Evolutionary conservation across 306 rosid species (phyloP), one percentile per base, ranked within the genome.

Genomic region (Malus domestica): DNA sequence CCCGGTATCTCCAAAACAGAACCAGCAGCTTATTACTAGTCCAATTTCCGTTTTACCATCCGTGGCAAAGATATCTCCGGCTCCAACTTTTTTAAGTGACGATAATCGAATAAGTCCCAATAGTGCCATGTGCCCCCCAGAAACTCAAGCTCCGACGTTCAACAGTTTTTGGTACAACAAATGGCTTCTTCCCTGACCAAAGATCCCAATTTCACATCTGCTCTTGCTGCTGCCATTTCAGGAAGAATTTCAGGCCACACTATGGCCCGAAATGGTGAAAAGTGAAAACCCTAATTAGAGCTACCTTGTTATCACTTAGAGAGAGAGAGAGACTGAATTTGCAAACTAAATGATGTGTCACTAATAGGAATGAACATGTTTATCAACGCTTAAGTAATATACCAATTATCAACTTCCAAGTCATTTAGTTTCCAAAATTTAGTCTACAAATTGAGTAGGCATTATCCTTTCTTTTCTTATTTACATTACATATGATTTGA

Each of bases 121-220:
- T 66, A 5, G 22, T 20, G n/a, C n/a, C 1, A 20, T 66, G 4
- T 2, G 29, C 27, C 51, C 49, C 27, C 65, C 38, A 45, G 75
- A 57, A 67, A 44, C 22, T 25, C 57, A 73, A 59, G 59, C 60
- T 6, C 38, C 67, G 8, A 61, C 60, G 3, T 57, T 83, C 86
- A 82, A 4, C 89, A 86, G 46, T 72, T 86, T 55, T 74, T 93
- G 82, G 89, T 84, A 72, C 91, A 86, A 82, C 90, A 87, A 83
- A 90, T 94, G 98, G 91, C 94, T 61, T 85, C 87, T 68, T 94
- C 96, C 51, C 83, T 94, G 86, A 87, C 93, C 70, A 84, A 79
- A 66, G 94, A 94, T 81, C 91, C 97, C 71, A 90, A 72, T 68
- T 91, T 94, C 85, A 86, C 93, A 27, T 79, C 86, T 38, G 89